These are phyloP conservation scores for Beta vulgaris DNA, from an alignment of 148 eudicot species.

Conservation along the genomic window DNA sequence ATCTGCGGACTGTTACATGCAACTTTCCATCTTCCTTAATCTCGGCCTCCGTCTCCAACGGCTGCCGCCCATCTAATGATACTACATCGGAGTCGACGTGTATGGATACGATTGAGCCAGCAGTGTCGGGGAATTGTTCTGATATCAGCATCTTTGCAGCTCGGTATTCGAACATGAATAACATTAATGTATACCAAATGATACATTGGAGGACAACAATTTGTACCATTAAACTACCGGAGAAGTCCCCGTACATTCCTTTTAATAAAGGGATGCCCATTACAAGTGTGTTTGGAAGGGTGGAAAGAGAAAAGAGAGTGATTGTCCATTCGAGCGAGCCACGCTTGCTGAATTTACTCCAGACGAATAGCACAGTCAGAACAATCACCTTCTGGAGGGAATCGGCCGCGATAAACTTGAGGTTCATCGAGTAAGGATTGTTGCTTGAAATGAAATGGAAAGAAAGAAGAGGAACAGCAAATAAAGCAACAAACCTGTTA, in stretches of 20 bases:
- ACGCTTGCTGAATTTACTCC: constrained; percentile 59
- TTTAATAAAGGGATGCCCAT: constrained; percentile 86
- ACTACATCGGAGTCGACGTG: constrained; percentile 84
- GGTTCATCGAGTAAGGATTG: constrained; percentile 79
- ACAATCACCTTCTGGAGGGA: constrained; percentile 74
- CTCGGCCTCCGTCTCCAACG: constrained; percentile 89
- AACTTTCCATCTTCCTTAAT: constrained; percentile 87
- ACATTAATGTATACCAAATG: constrained; percentile 88
- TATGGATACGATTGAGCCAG: constrained; percentile 75
- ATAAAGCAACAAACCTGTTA: constrained; percentile 89
- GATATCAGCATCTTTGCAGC: constrained; percentile 78
- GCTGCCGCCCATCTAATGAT: constrained; percentile 81
- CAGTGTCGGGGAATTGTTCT: constrained; percentile 91
- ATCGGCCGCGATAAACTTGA: constrained; percentile 85
- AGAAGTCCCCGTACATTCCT: constrained; percentile 93
- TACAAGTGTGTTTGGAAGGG: constrained; percentile 88
- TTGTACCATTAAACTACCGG: constrained; percentile 83
- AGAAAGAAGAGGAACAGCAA: constrained; percentile 84
- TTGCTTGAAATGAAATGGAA: constrained; percentile 93
- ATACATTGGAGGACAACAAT: constrained; percentile 87
- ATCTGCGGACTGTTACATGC: constrained; percentile 73
- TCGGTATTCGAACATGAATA: constrained; percentile 81
- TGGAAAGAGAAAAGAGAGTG: constrained; percentile 79
- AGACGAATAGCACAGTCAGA: constrained; percentile 49
- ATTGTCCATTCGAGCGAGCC: constrained; percentile 86